These are phyloP conservation scores for Sporothrix pseudoabietina DNA, from an alignment of 2,329 filamentous ascomycete genomes.

Conservation along the genomic window DNA sequence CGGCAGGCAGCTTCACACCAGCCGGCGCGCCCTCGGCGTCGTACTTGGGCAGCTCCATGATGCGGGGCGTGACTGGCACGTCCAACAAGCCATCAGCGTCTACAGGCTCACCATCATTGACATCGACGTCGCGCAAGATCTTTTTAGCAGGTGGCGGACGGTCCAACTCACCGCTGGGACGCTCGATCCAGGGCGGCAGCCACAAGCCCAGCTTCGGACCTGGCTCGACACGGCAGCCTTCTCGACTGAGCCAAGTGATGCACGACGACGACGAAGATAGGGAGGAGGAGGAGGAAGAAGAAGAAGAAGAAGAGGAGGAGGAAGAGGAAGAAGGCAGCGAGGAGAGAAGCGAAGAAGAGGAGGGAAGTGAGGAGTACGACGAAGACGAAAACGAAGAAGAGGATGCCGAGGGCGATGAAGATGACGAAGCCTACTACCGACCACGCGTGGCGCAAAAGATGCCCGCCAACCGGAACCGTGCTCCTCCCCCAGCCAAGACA, in stretches of 20 bases:
- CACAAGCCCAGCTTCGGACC: slow-evolving; percentile 21
- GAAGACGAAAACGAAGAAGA: slow-evolving; percentile 28
- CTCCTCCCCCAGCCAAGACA: slow-evolving; percentile 39
- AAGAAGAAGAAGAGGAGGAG: slow-evolving; percentile 45
- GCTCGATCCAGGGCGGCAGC: slow-evolving; percentile 46
- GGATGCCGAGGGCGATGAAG: slow-evolving; percentile 23
- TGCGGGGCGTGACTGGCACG: slow-evolving; percentile 43
- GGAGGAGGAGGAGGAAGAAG: slow-evolving; percentile 46
- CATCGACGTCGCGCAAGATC: slow-evolving; percentile 29
- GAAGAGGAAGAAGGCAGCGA: slow-evolving; percentile 48
- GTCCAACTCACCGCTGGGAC: slow-evolving; percentile 51
- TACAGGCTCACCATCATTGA: background rate
- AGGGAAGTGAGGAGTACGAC: slow-evolving; percentile 41
- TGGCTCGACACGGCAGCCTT: slow-evolving; percentile 46
- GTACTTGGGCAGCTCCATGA: slow-evolving; percentile 58
- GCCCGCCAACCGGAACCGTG: slow-evolving; percentile 35
- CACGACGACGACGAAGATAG: slow-evolving; percentile 45
- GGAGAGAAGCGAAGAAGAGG: slow-evolving; percentile 34
- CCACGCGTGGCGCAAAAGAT: slow-evolving; percentile 3
- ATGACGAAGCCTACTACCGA: slow-evolving; percentile 23
- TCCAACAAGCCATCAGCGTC: slow-evolving; percentile 14
- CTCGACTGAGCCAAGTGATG: slow-evolving; percentile 53
- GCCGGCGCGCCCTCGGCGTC: slow-evolving; percentile 58
- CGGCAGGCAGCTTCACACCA: slow-evolving; percentile 58
- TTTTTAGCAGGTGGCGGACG: slow-evolving; percentile 17